Base-by-base conservation (phyloP, 495 filamentous ascomycete genomes). In the Aspergillus heteromorphus region DNA sequence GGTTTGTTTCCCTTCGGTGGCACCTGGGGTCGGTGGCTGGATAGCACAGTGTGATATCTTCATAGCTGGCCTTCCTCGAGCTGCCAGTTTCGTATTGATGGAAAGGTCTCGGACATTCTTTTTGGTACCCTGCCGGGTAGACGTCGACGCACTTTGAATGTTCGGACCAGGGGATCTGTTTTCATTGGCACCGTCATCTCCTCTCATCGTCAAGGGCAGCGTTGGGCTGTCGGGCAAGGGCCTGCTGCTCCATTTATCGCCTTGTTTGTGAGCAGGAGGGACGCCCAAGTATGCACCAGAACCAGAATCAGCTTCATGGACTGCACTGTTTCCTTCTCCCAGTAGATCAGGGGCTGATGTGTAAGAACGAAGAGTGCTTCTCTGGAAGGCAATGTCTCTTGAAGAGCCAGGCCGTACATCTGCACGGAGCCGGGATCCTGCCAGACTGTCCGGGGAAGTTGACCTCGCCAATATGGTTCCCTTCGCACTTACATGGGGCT, bases 61-160 rank as follows among this genome's bases (percentile, higher is more conserved):
- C 13, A 60, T 43, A 29, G 48, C 51, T 17, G 60, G 48, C 11
- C 54, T 62, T 34, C 66, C 65, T 20, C 55, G 53, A 17, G 68
- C 38, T 18, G 74, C 72, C 45, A 76, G 48, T 58, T 71, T 58
- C 13, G 70, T 73, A 47, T 77, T 70, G 41, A 77, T 76, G 1
- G 70, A 75, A 19, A 76, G 72, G 41, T 75, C 72, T 40, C 68
- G 65, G 4, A 71, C 67, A 38, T 77, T 77, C 59, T 68, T 73
- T 47, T 63, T 70, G 16, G 66, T 65, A 10, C 52, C 27, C 6
- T 49, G 31, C 3, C 63, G 64, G 21, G 58, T 49, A 6, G 58
- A 59, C 29, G 21, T 55, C 19, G 43, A 20, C 1, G 42, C 34
- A 16, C n/a, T 23, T 7, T 19, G 45, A 11, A 20, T 21, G 29